Base-by-base conservation (phyloP, 768 basidiomycete species). In the Rhizopogon sp. region DNA sequence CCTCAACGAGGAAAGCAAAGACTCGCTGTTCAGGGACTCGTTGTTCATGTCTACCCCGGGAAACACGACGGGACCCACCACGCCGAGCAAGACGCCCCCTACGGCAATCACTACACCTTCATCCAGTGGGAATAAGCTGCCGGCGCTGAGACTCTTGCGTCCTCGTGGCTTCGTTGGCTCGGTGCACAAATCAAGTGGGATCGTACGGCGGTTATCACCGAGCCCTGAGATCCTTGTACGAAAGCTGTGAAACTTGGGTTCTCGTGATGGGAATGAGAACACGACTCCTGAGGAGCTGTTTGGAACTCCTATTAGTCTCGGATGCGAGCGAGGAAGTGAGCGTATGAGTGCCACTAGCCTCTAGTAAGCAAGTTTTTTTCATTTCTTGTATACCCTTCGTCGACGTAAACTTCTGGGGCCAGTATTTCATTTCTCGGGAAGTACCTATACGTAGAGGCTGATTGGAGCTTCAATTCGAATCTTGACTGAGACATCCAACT, bases 41-140 rank as follows among this genome's bases (percentile, higher is more conserved):
- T 7, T 55, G 39, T 55, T 69, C 13, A 70, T 70, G 45, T 58
- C 64, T 39, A 54, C 66, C 3, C 67, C 66, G 17, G 61, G 61
- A 2, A 46, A 62, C 7, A 60, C 58, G 9, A 47, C 58, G 1
- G 55, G 57, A 9, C 69, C 69, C 0, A 55, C 57, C 8, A 70
- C 67, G 22, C 69, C 69, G n/a, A 57, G 65, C 3, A 50, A 56
- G 46, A 68, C 65, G 0, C 65, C 67, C 20, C 50, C 7, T 39
- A 41, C 37, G 7, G 14, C 1, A 20, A 52, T 9, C 42, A 52
- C 5, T 41, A 54, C 42, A 33, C 4, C 46, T 42, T n/a, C 14
- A 37, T n/a, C 59, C 6, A 57, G 59, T 37, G 59, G 62, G 11
- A 68, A 66, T 52, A 68, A 70, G 66, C 64, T 66, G 4, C 69